phyloP scores from a whole-genome alignment of 2,329 filamentous ascomycete species.

The Fusarium incarnatum region DNA sequence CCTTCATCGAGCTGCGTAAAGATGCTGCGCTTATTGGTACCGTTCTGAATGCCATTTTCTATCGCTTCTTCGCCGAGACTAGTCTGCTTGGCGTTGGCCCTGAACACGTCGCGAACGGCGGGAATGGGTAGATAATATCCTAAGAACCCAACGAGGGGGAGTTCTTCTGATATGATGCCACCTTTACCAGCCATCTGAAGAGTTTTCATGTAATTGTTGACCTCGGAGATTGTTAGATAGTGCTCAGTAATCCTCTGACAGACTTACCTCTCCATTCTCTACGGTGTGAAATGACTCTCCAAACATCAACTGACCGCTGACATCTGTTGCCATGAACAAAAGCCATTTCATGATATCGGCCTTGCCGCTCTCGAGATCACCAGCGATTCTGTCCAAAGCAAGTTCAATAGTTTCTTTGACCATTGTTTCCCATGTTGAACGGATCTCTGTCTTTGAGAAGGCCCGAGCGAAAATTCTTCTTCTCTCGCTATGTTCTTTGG shows the following conservation, averaged over 20 bases:
- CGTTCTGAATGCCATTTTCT: neutral
- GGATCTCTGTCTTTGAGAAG: neutral
- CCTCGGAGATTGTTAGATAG: neutral
- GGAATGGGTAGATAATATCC: neutral
- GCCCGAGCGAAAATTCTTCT: neutral
- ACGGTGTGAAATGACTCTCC: constrained; percentile 3
- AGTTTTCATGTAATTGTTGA: neutral
- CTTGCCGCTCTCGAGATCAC: neutral
- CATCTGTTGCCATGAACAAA: constrained; percentile 12
- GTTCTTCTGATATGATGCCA: neutral
- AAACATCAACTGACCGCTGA: constrained; percentile 10
- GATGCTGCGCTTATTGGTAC: neutral
- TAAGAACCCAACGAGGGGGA: neutral
- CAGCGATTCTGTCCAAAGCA: neutral
- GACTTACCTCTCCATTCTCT: constrained; percentile 1
- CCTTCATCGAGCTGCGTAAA: constrained; percentile 4
- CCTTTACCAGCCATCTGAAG: neutral
- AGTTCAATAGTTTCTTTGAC: neutral
- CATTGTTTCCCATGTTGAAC: neutral
- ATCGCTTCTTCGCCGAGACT: neutral
- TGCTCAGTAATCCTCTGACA: accelerated
- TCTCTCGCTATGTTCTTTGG: neutral
- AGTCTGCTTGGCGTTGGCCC: neutral
- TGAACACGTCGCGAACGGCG: neutral
- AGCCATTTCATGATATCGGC: constrained; percentile 3